Percentiles rank a stretch among this genome's conserved stretches.
Conservation (phyloP, 83 land plant genomes). For the Isoetes engelmannii region DNA sequence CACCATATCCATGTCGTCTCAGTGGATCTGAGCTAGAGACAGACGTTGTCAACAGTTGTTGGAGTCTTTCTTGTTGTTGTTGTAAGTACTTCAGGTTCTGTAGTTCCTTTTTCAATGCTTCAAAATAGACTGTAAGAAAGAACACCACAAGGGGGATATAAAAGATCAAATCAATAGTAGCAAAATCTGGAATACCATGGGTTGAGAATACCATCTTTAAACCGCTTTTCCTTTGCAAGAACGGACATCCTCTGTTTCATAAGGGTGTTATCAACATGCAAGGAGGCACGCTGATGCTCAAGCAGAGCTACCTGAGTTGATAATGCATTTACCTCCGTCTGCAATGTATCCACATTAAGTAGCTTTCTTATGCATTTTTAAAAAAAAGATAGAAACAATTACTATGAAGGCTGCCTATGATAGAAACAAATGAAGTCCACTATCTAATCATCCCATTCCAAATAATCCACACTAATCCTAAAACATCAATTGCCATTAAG, state of each 20-base stretch:
- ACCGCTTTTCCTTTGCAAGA: conserved; percentile 21
- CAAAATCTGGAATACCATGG: background rate
- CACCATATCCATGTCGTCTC: background rate
- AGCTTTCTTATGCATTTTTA: background rate
- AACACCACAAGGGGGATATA: conserved; percentile 6
- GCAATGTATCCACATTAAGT: background rate
- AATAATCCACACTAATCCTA: background rate
- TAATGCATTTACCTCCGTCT: conserved; percentile 23
- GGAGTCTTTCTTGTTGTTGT: conserved; percentile 13
- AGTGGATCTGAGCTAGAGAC: background rate
- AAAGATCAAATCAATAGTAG: background rate
- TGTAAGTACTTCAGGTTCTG: conserved; percentile 17
- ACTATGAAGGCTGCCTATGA: background rate
- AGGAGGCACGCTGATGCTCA: conserved; percentile 18
- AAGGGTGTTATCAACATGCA: conserved; percentile 20
- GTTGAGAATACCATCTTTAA: conserved; percentile 22
- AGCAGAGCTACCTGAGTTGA: conserved; percentile 28
- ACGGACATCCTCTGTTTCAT: conserved; percentile 27
- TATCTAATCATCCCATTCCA: background rate
- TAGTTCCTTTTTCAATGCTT: conserved; percentile 22
- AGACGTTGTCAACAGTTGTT: background rate
- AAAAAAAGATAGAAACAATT: background rate
- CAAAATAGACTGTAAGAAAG: conserved; percentile 16
- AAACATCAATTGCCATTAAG: background rate
- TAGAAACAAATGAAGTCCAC: background rate